Base-by-base conservation (phyloP, 169 alveolate species). In the Cryptosporidium tyzzeri region DNA sequence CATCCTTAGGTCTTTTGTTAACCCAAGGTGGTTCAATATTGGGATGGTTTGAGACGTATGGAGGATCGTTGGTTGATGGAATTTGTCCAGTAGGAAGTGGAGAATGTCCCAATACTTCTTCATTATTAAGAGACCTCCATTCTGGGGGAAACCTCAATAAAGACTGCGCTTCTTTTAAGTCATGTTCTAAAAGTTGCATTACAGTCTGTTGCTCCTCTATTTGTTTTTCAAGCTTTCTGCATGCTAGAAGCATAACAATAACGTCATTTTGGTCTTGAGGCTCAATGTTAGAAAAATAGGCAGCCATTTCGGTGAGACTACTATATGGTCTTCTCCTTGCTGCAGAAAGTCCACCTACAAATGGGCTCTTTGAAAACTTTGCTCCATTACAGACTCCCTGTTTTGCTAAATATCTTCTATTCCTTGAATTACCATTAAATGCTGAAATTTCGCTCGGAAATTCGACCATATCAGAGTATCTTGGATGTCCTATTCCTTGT, bases 181-280 rank as follows among this genome's bases (percentile, higher is more conserved):
- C 96, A 75, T 94, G 95, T 59, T 94, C 96, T 39, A 94, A 85
- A 94, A 94, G 91, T 48, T 94, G 95, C 71, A 94, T 65, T n/a
- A 94, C 94, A 31, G 91, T 69, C 74, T 93, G 96, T 65, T 94
- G 96, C 65, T 94, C 96, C 71, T 94, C 96, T 48, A 94, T 94
- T 44, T 93, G 75, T 73, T 93, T 93, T 67, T 94, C 96, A 61
- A 94, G 91, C 91, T 94, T 92, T 59, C 96, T 86, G 68, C 96
- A 94, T 1, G 95, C 94, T 18, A 94, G 75, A 61, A 94, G 93
- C 92, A 94, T 85, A 55, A 86, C 91, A 18, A 94, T 91, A 51
- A 94, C 70, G 65, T 94, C 95, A 71, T 91, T 85, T 71, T 94
- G 94, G 37, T 94, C 96, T 58, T 86, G 92, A 35, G 91, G 86